Base-by-base conservation (phyloP, 208 protist species). In the Naegleria lovaniensis region DNA sequence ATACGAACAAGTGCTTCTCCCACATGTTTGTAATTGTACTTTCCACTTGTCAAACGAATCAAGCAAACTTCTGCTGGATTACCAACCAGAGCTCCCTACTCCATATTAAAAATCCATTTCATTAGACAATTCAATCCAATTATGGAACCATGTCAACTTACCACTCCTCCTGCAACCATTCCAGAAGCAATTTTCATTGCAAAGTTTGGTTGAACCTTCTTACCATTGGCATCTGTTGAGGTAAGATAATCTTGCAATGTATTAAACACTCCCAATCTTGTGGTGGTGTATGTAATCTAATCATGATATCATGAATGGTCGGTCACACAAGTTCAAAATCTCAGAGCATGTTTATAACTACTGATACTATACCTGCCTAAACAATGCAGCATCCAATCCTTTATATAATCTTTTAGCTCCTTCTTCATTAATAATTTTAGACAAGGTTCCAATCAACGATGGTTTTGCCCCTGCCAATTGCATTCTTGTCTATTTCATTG, bases 181-280 rank as follows among this genome's bases (percentile, higher is more conserved):
- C 86, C 86, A 76, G n/a, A 11, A 0, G 40, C 0, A 33, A 89
- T 36, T 39, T 89, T 89, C 13, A n/a, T 89, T 0, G n/a, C 5
- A 41, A 89, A 89, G 86, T 51, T 39, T 88, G 85, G 85, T 58
- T 29, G 51, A 89, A n/a, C 5, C 41, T 13, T 15, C 52, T 76
- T 89, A 76, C 86, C 51, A 40, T 0, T 41, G 55, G 85, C 43
- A 76, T 89, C 86, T n/a, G 39, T 39, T 13, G 0, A 58, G 39
- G 85, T 88, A 22, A 76, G 33, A 43, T 76, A 76, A 43, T 89
- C 86, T 43, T 29, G 16, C 36, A 76, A 39, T 5, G 22, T 15
- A 33, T 76, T 76, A 43, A 43, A 89, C n/a, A 89, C 86, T 33
- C 86, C 86, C n/a, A 89, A n/a, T 89, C 86, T 89, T 5, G 86